A percentile compares a stretch with the other conserved stretches of the same genome.
These are phyloP conservation scores for Thyridium curvatum DNA, from an alignment of 2,329 filamentous ascomycete genomes.

Conservation along the genomic window DNA sequence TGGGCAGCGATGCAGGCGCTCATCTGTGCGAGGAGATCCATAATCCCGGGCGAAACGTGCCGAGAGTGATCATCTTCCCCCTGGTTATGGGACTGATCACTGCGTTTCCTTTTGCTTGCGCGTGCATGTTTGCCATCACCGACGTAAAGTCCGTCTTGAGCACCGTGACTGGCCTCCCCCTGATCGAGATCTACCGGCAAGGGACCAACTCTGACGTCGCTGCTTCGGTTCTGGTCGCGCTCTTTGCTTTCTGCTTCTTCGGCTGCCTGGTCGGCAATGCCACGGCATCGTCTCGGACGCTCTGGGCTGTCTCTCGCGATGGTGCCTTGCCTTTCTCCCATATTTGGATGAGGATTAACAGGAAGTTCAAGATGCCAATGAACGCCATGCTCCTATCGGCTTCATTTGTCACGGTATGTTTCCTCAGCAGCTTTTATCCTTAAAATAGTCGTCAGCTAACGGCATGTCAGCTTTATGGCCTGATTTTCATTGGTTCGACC, in stretches of 20 bases:
- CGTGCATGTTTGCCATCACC: slow-evolving; percentile 8
- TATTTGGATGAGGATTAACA: slow-evolving; percentile 14
- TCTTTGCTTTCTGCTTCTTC: slow-evolving; percentile 11
- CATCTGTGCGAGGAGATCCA: slow-evolving; percentile 1
- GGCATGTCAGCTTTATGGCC: slow-evolving; percentile 12
- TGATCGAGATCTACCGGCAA: slow-evolving; percentile 9
- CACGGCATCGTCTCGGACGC: slow-evolving; percentile 6
- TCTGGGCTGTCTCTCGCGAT: slow-evolving; percentile 14
- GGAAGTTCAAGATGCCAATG: slow-evolving; percentile 15
- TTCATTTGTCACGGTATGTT: slow-evolving; percentile 2
- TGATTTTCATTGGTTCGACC: slow-evolving; percentile 20
- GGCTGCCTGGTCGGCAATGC: slow-evolving; percentile 6
- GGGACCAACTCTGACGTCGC: slow-evolving; percentile 3
- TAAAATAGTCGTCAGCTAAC: too few species aligned
- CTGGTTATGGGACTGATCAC: slow-evolving; percentile 4
- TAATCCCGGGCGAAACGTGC: slow-evolving; percentile 7
- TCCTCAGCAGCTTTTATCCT: neutral
- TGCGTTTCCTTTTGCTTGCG: slow-evolving; percentile 6
- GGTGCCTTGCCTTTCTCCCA: slow-evolving; percentile 15
- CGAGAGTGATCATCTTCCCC: slow-evolving; percentile 4
- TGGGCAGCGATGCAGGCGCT: too few species aligned
- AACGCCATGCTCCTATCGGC: slow-evolving; percentile 13
- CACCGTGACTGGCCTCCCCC: slow-evolving; percentile 7
- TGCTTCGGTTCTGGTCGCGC: slow-evolving; percentile 3
- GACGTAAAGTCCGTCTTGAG: slow-evolving; percentile 3